A percentile compares a stretch with the other conserved stretches of the same genome.
Conservation (phyloP, 164 flowering plant species). For the Chimonanthus salicifolius region DNA sequence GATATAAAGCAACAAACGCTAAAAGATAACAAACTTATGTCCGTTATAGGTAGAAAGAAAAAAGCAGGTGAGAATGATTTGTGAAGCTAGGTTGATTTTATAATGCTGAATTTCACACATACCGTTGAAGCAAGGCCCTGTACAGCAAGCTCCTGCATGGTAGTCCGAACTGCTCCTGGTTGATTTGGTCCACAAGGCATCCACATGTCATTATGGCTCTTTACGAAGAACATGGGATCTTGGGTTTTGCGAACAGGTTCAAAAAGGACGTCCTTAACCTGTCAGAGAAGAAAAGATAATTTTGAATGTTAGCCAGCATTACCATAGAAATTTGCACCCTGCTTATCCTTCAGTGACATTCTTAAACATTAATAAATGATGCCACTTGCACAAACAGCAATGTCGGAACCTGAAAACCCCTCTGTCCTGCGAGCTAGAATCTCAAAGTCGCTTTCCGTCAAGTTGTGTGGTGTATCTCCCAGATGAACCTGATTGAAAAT, state of each 20-base stretch:
- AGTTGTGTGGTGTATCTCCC: constrained; percentile 94
- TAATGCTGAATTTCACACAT: background rate
- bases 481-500: constrained; percentile 72
- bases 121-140: constrained; percentile 88
- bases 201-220: constrained; percentile 65
- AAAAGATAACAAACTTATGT: too few relatives aligned
- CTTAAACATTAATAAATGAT: background rate
- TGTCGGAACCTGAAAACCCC: constrained; percentile 96
- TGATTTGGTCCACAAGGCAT: constrained; percentile 97
- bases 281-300: constrained; percentile 12
- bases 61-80: background rate
- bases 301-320: background rate
- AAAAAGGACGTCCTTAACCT: constrained; percentile 96
- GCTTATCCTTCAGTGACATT: background rate
- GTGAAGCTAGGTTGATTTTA: background rate
- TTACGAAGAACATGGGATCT: constrained; percentile 87
- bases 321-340: background rate
- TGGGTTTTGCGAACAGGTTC: constrained; percentile 98
- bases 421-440: constrained; percentile 71
- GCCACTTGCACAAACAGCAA: constrained; percentile 87
- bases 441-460: constrained; percentile 90
- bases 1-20: too few relatives aligned
- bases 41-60: too few relatives aligned
- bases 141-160: constrained; percentile 90
- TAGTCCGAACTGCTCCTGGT: constrained; percentile 71